Base-by-base conservation (phyloP, 2,329 filamentous ascomycete genomes). In the Parafenestella ontariensis region DNA sequence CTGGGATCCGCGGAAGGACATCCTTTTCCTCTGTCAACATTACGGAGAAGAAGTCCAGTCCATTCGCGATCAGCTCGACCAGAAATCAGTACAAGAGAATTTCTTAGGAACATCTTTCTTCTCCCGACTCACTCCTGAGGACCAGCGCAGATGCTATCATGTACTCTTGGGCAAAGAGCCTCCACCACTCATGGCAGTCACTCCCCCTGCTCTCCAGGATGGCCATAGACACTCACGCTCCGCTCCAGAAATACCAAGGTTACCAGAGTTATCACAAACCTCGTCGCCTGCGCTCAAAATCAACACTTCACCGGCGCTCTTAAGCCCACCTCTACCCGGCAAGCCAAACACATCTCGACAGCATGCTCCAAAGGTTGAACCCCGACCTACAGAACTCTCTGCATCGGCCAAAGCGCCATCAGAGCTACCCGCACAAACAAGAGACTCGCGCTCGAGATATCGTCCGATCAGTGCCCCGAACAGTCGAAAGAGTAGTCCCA, bases 1-100 rank as follows among this genome's bases (percentile, higher is more conserved):
- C 2, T 74, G 71, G 70, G 69, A 73, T 46, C 69, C 71, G 4
- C 59, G 54, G 31, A 65, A 66, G 43, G 68, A 73, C 31, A 40
- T 75, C 1, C 24, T 67, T 3, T 73, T 70, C 33, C 52, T 75
- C 21, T 73, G 70, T 40, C 61, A 64, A 37, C 51, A 59, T 31
- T 69, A 70, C 39, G 56, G 55, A 21, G 62, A 62, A 28, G 66
- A 70, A 11, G 54, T 74, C 5, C 58, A 64, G 23, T 44, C 56
- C 1, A 52, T 69, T 20, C 66, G 69, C n/a, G 36, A 23, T n/a
- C 61, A 65, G 2, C 50, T 75, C 8, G 59, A 70, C 37, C 44
- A 49, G 17, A 64, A 54, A 31, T 55, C 66, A 18, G 46, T 70
- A 9, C 62, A 68, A n/a, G 61, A 68, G 3, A 54, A 65, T 13